Base-by-base conservation (phyloP, 1,139 yeast species). In the Hyphopichia fennica region DNA sequence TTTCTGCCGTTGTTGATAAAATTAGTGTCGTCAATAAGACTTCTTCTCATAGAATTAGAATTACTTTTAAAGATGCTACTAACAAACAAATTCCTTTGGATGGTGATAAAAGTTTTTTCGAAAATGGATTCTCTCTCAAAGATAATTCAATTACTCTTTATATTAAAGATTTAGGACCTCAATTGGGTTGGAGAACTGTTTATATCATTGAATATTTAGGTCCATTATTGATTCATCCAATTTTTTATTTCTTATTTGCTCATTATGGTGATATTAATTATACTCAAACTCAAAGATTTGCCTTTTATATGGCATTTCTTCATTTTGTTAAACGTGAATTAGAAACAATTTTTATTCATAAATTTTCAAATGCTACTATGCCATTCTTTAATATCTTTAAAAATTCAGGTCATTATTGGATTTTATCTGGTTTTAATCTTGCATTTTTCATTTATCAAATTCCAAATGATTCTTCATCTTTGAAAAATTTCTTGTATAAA, bases 151-250 rank as follows among this genome's bases (percentile, higher is more conserved):
- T 74, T 35, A 58, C 62, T 10, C 66, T 77, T 18, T 78, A 65
- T 48, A 87, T 84, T 44, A 90, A 91, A 62, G 98, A 91, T 57
- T 75, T 93, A 49, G 99, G 98, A 17, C 95, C 95, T 1, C 99
- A 93, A 67, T 80, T 93, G 47, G 82, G 85, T 3, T 93, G 98
- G 97, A 78, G 87, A 65, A 78, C 91, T 6, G 98, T 93, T 23
- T 93, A 83, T 59, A 56, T 88, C 42, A 72, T 88, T 51, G 99
- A 93, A 67, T 93, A 93, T 62, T 58, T 87, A 17, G 98, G 98
- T 4, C 99, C 99, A 3, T 69, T 93, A 46, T 43, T 90, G 38
- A 75, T 91, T 55, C 97, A 91, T 63, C 80, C 90, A 2, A 46
- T 88, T 27, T 69, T 87, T 47, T 91, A 81, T 62, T 77, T 62